Conservation (phyloP, 2,329 filamentous ascomycete species). For the Cordyceps tenuipes region DNA sequence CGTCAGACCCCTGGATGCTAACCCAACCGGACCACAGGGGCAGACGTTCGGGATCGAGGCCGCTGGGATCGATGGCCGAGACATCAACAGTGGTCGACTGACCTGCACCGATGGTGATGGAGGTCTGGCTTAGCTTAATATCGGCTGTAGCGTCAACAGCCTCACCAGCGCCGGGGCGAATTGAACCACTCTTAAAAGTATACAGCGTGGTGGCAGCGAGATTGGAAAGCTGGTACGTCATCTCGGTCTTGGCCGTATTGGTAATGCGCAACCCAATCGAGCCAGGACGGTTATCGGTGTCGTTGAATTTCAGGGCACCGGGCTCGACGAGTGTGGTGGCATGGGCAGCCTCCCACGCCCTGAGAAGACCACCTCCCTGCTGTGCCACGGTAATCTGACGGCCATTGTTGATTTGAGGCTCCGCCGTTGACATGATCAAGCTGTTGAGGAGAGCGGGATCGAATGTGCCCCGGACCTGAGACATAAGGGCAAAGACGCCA, state of each 20-base stretch:
- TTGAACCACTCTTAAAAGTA: background rate
- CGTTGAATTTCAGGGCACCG: conserved; percentile 10
- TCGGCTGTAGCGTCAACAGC: background rate
- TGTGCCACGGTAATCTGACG: conserved; percentile 3
- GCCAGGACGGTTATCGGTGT: conserved; percentile 3
- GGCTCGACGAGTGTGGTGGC: conserved; percentile 10
- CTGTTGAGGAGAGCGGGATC: conserved; percentile 4
- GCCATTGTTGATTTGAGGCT: conserved; percentile 1
- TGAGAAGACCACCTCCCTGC: conserved; percentile 12
- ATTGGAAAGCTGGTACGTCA: background rate
- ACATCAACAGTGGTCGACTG: conserved; percentile 1
- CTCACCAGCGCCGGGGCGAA: background rate
- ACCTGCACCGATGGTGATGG: background rate
- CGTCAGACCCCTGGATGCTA: conserved; percentile 9
- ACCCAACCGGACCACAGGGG: conserved; percentile 14
- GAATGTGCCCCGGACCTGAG: conserved; percentile 1
- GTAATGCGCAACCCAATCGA: background rate
- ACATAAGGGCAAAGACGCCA: background rate
- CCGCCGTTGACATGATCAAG: conserved; percentile 6
- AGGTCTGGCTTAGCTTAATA: conserved; percentile 8
- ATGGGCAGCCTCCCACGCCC: conserved; percentile 10
- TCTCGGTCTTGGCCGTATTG: background rate
- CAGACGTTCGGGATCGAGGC: background rate
- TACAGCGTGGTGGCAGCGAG: background rate
- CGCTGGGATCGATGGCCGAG: background rate